Evolutionary conservation across 495 filamentous ascomycete species (phyloP).

Genomic region (Hypoxylon rickii): DNA sequence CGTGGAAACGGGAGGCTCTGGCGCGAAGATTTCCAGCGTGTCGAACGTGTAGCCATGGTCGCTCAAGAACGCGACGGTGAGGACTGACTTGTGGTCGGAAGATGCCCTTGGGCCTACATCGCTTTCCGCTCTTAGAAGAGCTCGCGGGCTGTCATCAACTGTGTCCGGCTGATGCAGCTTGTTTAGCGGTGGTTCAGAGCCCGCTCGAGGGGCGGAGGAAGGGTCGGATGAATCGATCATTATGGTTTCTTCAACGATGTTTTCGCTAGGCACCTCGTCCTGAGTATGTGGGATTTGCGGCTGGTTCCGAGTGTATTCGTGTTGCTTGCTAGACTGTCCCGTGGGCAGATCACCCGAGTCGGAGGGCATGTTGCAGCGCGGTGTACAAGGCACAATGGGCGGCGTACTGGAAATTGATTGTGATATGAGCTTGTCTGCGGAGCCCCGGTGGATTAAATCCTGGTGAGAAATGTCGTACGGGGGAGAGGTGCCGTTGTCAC

Average conservation of each 20-base stretch:
- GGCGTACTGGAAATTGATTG: slow-evolving; percentile 18
- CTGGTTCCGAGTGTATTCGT: background rate
- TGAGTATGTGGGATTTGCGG: background rate
- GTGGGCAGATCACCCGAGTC: background rate
- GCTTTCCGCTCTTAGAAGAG: slow-evolving; percentile 39
- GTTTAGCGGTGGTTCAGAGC: slow-evolving; percentile 43
- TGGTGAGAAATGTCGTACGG: slow-evolving; percentile 3
- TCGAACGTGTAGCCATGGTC: slow-evolving; percentile 36
- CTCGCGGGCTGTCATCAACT: slow-evolving; percentile 12
- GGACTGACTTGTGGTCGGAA: background rate
- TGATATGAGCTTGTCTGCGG: slow-evolving; percentile 1
- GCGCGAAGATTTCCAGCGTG: slow-evolving; percentile 44
- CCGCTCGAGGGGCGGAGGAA: slow-evolving; percentile 29
- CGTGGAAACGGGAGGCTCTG: slow-evolving; percentile 36
- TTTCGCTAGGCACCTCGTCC: slow-evolving; percentile 23
- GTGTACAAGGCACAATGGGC: slow-evolving; percentile 30
- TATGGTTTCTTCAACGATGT: slow-evolving; percentile 30
- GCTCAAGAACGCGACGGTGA: slow-evolving; percentile 27
- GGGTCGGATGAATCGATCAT: slow-evolving; percentile 28
- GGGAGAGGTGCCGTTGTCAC: background rate
- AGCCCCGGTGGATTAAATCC: background rate
- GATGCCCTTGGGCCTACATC: slow-evolving; percentile 42
- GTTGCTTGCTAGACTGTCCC: background rate
- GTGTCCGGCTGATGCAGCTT: slow-evolving; percentile 31
- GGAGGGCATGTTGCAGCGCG: background rate